A percentile compares a stretch with the other conserved stretches of the same genome.
These are phyloP conservation scores for Podochytrium sp. DNA, from an alignment of 192 early-diverging fungal species.

Conservation along the genomic window DNA sequence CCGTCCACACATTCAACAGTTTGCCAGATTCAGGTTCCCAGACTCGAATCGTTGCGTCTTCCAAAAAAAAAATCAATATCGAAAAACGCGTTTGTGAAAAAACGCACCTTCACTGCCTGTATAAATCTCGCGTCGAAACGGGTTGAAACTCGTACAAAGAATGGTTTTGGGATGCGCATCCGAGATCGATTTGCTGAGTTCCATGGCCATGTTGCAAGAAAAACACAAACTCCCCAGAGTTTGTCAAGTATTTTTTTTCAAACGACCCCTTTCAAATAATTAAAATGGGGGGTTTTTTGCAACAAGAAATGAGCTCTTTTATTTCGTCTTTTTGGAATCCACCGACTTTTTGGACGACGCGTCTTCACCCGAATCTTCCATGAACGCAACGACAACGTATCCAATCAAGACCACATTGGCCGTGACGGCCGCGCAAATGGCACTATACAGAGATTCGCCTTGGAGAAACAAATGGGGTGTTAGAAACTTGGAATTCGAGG, in stretches of 20 bases:
- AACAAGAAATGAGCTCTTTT: too few species aligned
- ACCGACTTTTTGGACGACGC: too few species aligned
- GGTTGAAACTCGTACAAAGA: constrained; percentile 57
- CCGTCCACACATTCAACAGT: constrained; percentile 38
- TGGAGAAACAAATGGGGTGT: too few species aligned
- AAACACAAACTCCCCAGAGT: too few species aligned
- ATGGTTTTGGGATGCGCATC: constrained; percentile 61
- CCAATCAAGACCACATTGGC: constrained; percentile 38
- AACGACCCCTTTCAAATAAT: too few species aligned
- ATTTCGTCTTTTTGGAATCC: too few species aligned
- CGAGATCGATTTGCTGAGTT: constrained; percentile 49
- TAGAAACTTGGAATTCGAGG: too few species aligned
- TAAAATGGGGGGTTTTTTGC: too few species aligned
- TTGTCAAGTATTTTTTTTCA: too few species aligned
- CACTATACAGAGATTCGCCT: constrained; percentile 31
- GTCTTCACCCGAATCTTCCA: constrained; percentile 28
- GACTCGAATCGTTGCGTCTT: constrained; percentile 53
- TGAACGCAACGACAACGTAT: constrained; percentile 38
- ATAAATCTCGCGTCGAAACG: constrained; percentile 53
- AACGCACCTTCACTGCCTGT: constrained; percentile 59
- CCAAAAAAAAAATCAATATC: background rate
- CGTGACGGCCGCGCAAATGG: constrained; percentile 29
- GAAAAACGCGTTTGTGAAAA: background rate
- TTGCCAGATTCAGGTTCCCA: constrained; percentile 64
- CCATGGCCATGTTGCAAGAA: constrained; percentile 59